These are phyloP conservation scores for Withania somnifera DNA, from an alignment of 305 asterid genomes.

Conservation along the genomic window DNA sequence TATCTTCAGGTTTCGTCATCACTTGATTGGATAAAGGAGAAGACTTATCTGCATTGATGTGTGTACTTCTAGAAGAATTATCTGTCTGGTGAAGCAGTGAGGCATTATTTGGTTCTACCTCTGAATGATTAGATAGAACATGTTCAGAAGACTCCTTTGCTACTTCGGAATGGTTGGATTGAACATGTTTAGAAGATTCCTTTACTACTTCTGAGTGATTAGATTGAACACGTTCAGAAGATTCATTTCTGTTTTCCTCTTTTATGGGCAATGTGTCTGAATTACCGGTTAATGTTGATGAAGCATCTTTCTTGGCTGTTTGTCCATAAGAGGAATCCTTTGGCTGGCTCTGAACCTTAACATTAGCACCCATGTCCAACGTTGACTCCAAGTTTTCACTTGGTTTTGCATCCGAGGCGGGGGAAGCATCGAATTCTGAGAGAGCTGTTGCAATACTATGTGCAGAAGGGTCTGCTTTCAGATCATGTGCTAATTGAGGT, in stretches of 20 bases:
- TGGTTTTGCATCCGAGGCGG: slow-evolving; percentile 13
- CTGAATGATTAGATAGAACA: slow-evolving; percentile 6
- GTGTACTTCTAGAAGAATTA: slow-evolving; percentile 8
- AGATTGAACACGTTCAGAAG: not conserved
- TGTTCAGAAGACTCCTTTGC: not conserved
- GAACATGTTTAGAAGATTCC: not conserved
- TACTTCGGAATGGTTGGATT: not conserved
- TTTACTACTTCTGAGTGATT: not conserved
- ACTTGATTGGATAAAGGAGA: slow-evolving; percentile 22
- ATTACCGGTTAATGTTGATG: slow-evolving; percentile 6
- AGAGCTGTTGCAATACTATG: slow-evolving; percentile 3
- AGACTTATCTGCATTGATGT: not conserved
- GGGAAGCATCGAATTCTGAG: slow-evolving; percentile 10
- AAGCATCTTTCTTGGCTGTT: slow-evolving; percentile 3
- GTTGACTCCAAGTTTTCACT: slow-evolving; percentile 12
- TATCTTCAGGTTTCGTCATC: slow-evolving; percentile 9
- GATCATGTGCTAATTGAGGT: slow-evolving; percentile 12
- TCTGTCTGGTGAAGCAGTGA: slow-evolving; percentile 23
- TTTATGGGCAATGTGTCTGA: not conserved
- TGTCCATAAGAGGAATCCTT: slow-evolving; percentile 20
- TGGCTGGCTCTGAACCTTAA: not conserved
- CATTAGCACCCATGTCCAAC: not conserved
- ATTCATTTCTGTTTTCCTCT: not conserved
- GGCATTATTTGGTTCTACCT: slow-evolving; percentile 13
- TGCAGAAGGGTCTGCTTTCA: slow-evolving; percentile 11